These are phyloP conservation scores for Musa troglodytarum DNA, from an alignment of 176 grass and related monocot species.

Conservation along the genomic window DNA sequence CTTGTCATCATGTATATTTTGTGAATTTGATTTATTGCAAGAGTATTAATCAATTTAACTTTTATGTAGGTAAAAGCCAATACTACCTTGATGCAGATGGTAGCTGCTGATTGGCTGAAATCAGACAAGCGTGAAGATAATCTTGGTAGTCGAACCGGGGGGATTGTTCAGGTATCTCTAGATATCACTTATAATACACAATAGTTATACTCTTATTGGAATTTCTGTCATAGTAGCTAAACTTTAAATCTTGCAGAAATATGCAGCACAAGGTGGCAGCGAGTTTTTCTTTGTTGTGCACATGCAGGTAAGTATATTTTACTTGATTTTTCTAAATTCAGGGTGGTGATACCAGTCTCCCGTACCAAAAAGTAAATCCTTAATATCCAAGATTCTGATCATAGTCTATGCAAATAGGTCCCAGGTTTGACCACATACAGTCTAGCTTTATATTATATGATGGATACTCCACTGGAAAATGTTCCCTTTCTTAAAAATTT, in stretches of 20 bases:
- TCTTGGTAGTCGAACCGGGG: conserved; percentile 60
- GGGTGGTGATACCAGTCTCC: neutral
- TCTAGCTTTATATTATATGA: conserved; percentile 97
- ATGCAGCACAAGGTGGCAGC: conserved; percentile 64
- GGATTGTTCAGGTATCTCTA: conserved; percentile 70
- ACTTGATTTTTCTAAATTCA: neutral
- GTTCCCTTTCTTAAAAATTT: conserved; percentile 87
- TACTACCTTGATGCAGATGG: conserved; percentile 95
- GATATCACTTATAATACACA: neutral
- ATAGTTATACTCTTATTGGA: conserved; percentile 2
- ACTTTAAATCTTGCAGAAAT: conserved; percentile 60
- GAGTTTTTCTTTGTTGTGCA: conserved; percentile 97
- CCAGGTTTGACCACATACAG: conserved; percentile 90
- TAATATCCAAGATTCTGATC: neutral
- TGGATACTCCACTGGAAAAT: conserved; percentile 81
- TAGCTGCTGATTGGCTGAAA: conserved; percentile 95
- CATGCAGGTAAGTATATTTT: conserved; percentile 48
- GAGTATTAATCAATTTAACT: neutral
- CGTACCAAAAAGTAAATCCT: neutral
- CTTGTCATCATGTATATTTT: neutral
- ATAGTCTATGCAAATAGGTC: conserved; percentile 32
- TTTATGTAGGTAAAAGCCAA: conserved; percentile 65
- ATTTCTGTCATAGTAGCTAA: conserved; percentile 4
- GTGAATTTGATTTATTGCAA: neutral
- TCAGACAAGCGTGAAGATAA: conserved; percentile 97